Base-by-base conservation (phyloP, 2,329 filamentous ascomycete species). In the Aspergillus sp. region DNA sequence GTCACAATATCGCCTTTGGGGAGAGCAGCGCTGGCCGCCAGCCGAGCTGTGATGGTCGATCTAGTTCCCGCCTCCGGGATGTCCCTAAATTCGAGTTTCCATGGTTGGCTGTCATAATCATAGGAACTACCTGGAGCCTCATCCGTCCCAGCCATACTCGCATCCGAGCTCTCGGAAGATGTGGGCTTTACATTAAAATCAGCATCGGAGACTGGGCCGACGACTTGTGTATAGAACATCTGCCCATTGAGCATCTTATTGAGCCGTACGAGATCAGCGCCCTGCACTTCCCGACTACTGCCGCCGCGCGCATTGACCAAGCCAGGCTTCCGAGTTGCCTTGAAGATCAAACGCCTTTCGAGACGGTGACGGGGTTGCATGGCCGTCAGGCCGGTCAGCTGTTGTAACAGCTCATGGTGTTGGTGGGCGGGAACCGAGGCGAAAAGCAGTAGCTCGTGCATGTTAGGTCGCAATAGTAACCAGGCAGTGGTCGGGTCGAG, bases 361-460 rank as follows among this genome's bases (percentile, higher is more conserved):
- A 81, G 68, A 52, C 80, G 71, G 57, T 77, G 75, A 64, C 78
- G 77, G 40, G 86, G 85, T 68, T 86, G 85, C 79, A 85, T 84
- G 64, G 82, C 83, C 50, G 84, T 81, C 55, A 87, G 73, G 52
- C 85, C 86, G 40, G 84, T 81, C 47, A 88, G 77, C 65, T 88
- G 83, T 67, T 84, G 82, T 54, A 87, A 75, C 17, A 87, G 78
- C 70, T 85, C 84, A 68, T 82, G 76, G 76, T 87, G 84, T 66
- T 85, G 83, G 40, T 79, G 72, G 35, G 74, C 70, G 9, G 84
- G 79, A 56, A 88, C 79, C 66, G 84, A 81, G 65, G 82, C 84
- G 73, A 83, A 86, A 46, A 88, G 79, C 48, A 85, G 75, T 64
- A 86, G 78, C 76, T 87, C 85, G 72, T 87, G 84, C 85, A 87